A percentile compares a stretch with the other conserved stretches of the same genome.
Conservation (phyloP, 257 asterid genomes). For the Ophiorrhiza pumila region DNA sequence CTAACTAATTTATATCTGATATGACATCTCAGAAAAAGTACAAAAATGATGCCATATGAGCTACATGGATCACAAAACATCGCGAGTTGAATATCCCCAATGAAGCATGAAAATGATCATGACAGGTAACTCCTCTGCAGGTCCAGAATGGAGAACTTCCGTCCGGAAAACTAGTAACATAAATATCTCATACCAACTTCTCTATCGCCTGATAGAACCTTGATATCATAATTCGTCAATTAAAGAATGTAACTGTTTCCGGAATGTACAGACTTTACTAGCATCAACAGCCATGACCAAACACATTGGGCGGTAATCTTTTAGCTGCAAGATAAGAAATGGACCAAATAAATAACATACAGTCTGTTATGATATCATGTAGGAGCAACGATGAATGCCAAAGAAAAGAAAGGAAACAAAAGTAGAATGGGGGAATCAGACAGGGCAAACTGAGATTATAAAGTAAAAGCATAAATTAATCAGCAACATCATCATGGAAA, state of each 20-base stretch:
- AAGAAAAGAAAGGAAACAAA: not conserved
- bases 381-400: not conserved
- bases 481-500: not conserved
- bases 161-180: not conserved
- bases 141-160: not conserved
- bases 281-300: constrained; percentile 84
- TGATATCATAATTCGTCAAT: constrained; percentile 48
- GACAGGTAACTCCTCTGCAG: not conserved
- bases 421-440: not conserved
- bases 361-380: not conserved
- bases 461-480: not conserved
- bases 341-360: constrained; percentile 9
- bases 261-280: constrained; percentile 47
- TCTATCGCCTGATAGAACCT: not conserved
- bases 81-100: not conserved
- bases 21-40: not conserved
- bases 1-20: not conserved
- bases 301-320: constrained; percentile 58
- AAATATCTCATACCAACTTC: not conserved
- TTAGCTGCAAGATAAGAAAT: constrained; percentile 52
- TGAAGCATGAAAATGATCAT: not conserved
- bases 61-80: not conserved
- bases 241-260: constrained; percentile 52
- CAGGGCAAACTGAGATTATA: not conserved
- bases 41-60: not conserved